phyloP scores from a whole-genome alignment of 1,284 basidiomycete genomes.

The Sanghuangporus sanghuang region DNA sequence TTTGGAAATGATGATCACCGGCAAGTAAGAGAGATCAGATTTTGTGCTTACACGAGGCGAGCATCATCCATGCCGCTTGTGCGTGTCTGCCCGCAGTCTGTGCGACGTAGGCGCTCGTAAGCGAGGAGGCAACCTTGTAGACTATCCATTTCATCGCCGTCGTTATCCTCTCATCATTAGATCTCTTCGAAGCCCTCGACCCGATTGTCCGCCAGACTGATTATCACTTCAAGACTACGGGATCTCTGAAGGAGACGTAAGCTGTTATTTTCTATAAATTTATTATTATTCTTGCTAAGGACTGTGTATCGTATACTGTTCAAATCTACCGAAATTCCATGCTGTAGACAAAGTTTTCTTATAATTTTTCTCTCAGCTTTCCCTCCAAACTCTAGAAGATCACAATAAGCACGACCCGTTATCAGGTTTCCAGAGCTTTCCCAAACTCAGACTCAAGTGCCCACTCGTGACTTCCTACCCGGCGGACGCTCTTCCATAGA shows the following conservation, averaged over 20 bases:
- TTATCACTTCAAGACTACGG: not conserved
- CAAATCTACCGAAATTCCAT: too few species aligned
- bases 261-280: not conserved
- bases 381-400: too few species aligned
- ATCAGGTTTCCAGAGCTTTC: conserved; percentile 3
- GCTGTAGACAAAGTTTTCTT: too few species aligned
- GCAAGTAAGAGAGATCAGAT: not conserved
- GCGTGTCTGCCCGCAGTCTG: not conserved
- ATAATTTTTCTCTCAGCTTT: too few species aligned
- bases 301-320: too few species aligned
- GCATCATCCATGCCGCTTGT: not conserved
- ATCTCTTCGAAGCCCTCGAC: not conserved
- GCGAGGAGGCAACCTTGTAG: not conserved
- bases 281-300: not conserved
- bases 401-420: too few species aligned
- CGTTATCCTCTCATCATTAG: not conserved
- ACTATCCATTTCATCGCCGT: not conserved
- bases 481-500: not conserved
- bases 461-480: conserved; percentile 1
- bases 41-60: not conserved
- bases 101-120: not conserved
- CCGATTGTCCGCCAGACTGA: not conserved
- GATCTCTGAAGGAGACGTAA: not conserved
- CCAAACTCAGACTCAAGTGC: not conserved
- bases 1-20: not conserved